These are phyloP conservation scores for Pezizomycotina sp. DNA, from an alignment of 2,329 filamentous ascomycete species.

Conservation along the genomic window DNA sequence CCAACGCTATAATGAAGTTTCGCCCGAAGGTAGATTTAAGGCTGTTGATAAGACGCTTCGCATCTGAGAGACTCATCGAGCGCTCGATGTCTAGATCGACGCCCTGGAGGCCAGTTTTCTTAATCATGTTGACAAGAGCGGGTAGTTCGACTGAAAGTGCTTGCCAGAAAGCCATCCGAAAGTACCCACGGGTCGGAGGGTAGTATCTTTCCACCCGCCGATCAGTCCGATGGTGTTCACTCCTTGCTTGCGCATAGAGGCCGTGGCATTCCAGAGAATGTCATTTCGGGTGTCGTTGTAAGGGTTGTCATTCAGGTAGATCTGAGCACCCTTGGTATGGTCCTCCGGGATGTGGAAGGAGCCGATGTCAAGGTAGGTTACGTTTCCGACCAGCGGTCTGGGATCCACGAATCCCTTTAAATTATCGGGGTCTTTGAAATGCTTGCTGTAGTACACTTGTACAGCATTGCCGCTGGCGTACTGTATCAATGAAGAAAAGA, in stretches of 20 bases:
- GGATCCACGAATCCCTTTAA: no score
- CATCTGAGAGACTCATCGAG: conserved; percentile 47
- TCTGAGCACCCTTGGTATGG: no score
- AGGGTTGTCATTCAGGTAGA: conserved; percentile 66
- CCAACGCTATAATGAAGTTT: conserved; percentile 60
- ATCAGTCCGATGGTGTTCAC: conserved; percentile 75
- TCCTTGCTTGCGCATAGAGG: conserved; percentile 52
- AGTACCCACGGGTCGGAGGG: conserved; percentile 61
- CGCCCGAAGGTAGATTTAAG: conserved; percentile 52
- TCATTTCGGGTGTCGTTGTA: conserved; percentile 51
- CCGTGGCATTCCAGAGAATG: conserved; percentile 63
- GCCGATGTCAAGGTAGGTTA: no score
- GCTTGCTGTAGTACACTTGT: no score
- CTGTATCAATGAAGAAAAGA: no score
- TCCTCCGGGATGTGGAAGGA: no score
- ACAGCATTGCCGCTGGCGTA: no score
- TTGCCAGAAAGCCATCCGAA: conserved; percentile 45
- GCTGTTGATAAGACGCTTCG: conserved; percentile 50
- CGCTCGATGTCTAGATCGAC: conserved; percentile 72
- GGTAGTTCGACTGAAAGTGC: conserved; percentile 57
- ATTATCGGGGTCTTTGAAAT: no score
- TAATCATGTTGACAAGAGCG: conserved; percentile 50
- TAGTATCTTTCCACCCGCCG: no score
- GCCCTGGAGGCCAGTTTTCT: conserved; percentile 46
- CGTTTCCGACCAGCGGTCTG: no score